Conservation (phyloP, 768 basidiomycete species). For the Leccinum fibrillosum region DNA sequence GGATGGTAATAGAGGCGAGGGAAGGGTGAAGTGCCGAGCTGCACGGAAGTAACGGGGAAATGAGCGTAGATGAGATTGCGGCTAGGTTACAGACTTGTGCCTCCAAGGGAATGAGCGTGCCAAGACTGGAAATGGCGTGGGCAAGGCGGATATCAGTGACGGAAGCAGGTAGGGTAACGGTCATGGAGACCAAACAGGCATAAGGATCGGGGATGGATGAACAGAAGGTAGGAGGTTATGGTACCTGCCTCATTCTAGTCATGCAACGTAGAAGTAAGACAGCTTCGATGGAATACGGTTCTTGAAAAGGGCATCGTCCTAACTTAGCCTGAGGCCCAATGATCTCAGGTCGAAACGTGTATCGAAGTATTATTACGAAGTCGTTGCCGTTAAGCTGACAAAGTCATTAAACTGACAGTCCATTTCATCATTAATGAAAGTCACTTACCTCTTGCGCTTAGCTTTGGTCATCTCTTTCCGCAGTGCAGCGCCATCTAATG, state of each 20-base stretch:
- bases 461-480: constrained; percentile 99
- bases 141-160: constrained; percentile 29
- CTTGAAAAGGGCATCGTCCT: constrained; percentile 7
- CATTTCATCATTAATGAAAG: background rate
- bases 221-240: constrained; percentile 23
- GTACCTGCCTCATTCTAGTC: constrained; percentile 28
- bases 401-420: background rate
- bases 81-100: constrained; percentile 32
- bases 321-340: constrained; percentile 3
- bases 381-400: constrained; percentile 34
- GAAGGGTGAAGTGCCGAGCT: constrained; percentile 10
- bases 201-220: constrained; percentile 16
- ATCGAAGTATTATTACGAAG: constrained; percentile 20
- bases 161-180: constrained; percentile 29
- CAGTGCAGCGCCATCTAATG: constrained; percentile 88
- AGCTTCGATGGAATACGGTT: constrained; percentile 18
- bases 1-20: constrained; percentile 8
- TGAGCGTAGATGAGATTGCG: constrained; percentile 31
- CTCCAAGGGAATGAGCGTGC: constrained; percentile 27
- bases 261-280: constrained; percentile 20
- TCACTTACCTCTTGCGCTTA: constrained; percentile 86
- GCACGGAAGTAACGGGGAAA: constrained; percentile 21
- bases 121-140: constrained; percentile 16
- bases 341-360: constrained; percentile 2
- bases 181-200: constrained; percentile 20